Base-by-base conservation (phyloP, 1,139 yeast species). In the Kurtzmaniella natalensis region DNA sequence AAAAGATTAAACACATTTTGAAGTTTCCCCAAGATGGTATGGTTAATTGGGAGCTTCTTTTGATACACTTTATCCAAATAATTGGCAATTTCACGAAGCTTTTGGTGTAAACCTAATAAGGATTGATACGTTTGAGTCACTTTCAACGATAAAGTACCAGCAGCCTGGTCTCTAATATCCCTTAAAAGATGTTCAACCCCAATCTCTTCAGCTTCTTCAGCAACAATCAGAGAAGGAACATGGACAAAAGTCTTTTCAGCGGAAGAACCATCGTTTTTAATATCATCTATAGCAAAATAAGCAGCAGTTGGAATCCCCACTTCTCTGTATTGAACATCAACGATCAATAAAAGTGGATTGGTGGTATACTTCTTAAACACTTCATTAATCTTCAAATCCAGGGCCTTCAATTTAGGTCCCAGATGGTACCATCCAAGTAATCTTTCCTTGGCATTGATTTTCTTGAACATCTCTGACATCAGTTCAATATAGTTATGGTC, bases 121-220 rank as follows among this genome's bases (percentile, higher is more conserved):
- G 96, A 86, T 48, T 84, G 87, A 52, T 92, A 76, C 51, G 89
- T 96, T 53, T 84, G 84, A 13, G 97, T 87, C 36, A 92, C 80
- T 53, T 82, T 78, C 35, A 89, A 76, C 2, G 96, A 82, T 43
- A 94, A 72, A 32, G 85, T 82, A 10, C 98, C 98, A 7, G 95
- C 94, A 7, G 97, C 96, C 49, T 89, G 96, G 55, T 92, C 97
- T 50, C 96, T 78, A 25, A 88, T 87, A 52, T 94, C 98, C 51
- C 97, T 79, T 44, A 94, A 66, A 42, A 94, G 64, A 55, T 94
- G 99, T 57, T 94, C 99, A 7, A 94, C 99, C 42, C 98, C 98
- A 48, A 94, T 94, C 61, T 94, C 99, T 61, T 94, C 98, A 3
- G 98, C 98, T 57, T 94, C 98, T 57, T 94, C 98, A 3, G 99